phyloP scores from a whole-genome alignment of 768 basidiomycete species.

The Pleurotus platypus region DNA sequence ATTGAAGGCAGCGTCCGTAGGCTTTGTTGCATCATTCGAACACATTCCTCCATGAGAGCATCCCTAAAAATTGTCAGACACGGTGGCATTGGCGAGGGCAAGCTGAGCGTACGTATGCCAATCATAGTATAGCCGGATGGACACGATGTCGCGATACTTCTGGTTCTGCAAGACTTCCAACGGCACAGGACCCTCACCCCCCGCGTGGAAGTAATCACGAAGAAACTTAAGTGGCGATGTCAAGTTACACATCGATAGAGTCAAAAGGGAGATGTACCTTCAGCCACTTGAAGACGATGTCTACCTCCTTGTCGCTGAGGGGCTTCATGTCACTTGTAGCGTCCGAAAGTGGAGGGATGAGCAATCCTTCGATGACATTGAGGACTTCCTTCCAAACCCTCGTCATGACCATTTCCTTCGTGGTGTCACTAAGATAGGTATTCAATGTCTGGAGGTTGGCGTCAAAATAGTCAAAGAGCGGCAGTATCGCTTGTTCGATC shows the following conservation, averaged over 20 bases:
- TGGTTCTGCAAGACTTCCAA: conserved; percentile 86
- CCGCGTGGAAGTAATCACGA: conserved; percentile 92
- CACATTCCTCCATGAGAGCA: conserved; percentile 90
- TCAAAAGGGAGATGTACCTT: conserved; percentile 50
- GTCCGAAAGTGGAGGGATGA: conserved; percentile 89
- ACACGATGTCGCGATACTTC: conserved; percentile 89
- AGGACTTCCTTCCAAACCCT: conserved; percentile 96
- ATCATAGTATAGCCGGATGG: conserved; percentile 93
- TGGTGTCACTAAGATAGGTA: conserved; percentile 76
- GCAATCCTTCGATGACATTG: conserved; percentile 76
- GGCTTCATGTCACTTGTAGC: conserved; percentile 87
- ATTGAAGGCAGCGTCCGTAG: conserved; percentile 70
- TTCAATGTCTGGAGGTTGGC: conserved; percentile 89
- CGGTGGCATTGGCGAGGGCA: neutral
- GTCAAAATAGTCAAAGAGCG: conserved; percentile 95
- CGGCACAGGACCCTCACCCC: conserved; percentile 88
- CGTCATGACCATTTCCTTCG: conserved; percentile 90
- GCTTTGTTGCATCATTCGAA: conserved; percentile 90
- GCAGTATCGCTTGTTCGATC: conserved; percentile 88
- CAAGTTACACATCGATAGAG: conserved; percentile 3
- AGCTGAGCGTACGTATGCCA: conserved; percentile 74
- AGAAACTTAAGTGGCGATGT: conserved; percentile 59
- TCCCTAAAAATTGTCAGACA: conserved; percentile 43
- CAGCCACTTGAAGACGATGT: conserved; percentile 98
- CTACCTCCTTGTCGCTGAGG: conserved; percentile 92